phyloP scores from a whole-genome alignment of 345 rosid species.

The Cardamine occulta region DNA sequence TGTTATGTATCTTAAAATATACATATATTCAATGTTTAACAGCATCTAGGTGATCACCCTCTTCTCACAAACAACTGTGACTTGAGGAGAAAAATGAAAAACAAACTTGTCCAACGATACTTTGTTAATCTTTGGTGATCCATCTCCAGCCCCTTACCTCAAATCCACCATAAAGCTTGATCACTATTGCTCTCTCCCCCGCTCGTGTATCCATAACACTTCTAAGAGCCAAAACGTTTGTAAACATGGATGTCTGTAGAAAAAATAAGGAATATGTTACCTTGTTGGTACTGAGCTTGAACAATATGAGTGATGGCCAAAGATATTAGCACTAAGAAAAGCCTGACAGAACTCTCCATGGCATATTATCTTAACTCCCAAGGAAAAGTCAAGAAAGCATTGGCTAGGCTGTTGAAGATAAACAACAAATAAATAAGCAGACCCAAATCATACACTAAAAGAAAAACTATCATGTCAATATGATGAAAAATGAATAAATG shows the following conservation, averaged over 20 bases:
- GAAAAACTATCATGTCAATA: not conserved
- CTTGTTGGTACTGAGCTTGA: slow-evolving; percentile 34
- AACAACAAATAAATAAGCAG: not conserved
- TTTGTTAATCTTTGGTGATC: slow-evolving; percentile 72
- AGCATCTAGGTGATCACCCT: slow-evolving; percentile 26
- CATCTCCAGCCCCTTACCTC: slow-evolving; percentile 79
- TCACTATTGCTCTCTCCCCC: slow-evolving; percentile 98
- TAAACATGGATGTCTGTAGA: too few species aligned
- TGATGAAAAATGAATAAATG: not conserved
- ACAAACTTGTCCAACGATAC: not conserved
- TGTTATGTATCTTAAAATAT: slow-evolving; percentile 34
- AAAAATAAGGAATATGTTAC: not conserved
- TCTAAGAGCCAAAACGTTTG: too few species aligned
- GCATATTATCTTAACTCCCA: not conserved
- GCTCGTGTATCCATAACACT: too few species aligned
- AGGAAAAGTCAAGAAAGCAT: not conserved
- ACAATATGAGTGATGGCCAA: not conserved
- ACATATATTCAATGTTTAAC: slow-evolving; percentile 35
- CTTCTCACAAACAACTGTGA: slow-evolving; percentile 28
- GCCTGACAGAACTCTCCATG: not conserved
- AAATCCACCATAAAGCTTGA: slow-evolving; percentile 68
- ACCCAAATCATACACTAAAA: not conserved
- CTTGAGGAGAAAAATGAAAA: slow-evolving; percentile 33
- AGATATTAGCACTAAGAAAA: not conserved
- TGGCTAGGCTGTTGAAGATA: not conserved